These are phyloP conservation scores for Biancaea sappan DNA, from an alignment of 306 rosid species.

Conservation along the genomic window DNA sequence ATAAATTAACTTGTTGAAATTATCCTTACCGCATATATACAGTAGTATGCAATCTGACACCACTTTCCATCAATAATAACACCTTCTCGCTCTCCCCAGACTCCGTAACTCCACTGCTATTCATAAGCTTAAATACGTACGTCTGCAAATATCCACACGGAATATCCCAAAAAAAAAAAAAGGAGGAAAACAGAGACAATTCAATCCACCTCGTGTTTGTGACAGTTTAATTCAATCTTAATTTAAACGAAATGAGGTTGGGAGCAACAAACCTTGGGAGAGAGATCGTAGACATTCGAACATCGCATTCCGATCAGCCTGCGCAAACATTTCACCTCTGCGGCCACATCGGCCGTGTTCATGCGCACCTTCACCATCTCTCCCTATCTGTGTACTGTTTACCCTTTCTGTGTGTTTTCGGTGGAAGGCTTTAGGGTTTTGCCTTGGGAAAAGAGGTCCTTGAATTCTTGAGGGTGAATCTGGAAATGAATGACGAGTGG, in stretches of 20 bases:
- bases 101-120: constrained; percentile 91
- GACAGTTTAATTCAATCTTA: not conserved
- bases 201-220: not conserved
- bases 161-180: too few relatives aligned
- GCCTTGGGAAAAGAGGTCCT: not conserved
- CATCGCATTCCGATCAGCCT: constrained; percentile 95
- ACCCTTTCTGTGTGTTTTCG: not conserved
- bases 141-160: constrained; percentile 54
- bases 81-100: constrained; percentile 98
- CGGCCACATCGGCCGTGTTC: constrained; percentile 99
- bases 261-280: constrained; percentile 66
- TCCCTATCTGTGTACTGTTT: too few relatives aligned
- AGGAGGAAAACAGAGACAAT: not conserved
- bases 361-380: constrained; percentile 97
- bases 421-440: constrained; percentile 27
- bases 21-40: constrained; percentile 70
- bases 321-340: constrained; percentile 89
- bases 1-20: not conserved
- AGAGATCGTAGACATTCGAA: constrained; percentile 90
- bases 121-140: constrained; percentile 87
- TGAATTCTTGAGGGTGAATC: not conserved
- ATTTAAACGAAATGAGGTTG: not conserved
- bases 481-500: not conserved
- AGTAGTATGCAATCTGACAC: constrained; percentile 89
- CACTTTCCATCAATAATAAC: constrained; percentile 87